These are phyloP conservation scores for Aspergillus latus DNA, from an alignment of 2,329 filamentous ascomycete species.

Conservation along the genomic window DNA sequence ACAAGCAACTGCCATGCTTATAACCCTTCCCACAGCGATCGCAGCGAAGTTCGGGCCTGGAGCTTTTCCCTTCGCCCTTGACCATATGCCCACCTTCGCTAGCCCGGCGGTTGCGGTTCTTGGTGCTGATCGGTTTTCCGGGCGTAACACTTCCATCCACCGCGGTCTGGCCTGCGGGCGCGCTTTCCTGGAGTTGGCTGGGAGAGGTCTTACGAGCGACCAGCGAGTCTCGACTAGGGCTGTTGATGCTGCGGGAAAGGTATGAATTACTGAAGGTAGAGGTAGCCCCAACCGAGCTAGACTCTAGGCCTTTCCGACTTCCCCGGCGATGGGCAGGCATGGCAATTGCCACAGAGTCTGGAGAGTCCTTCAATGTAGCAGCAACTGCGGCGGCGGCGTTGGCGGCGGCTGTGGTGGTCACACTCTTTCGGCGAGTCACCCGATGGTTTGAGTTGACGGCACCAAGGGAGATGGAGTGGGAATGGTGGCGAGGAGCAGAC, in stretches of 20 bases:
- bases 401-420: conserved; percentile 69
- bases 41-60: conserved; percentile 85
- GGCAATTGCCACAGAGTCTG: conserved; percentile 61
- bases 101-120: conserved; percentile 61
- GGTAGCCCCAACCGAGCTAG: conserved; percentile 55
- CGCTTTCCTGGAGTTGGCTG: conserved; percentile 27
- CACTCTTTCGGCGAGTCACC: conserved; percentile 90
- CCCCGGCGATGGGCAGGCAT: conserved; percentile 58
- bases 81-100: conserved; percentile 83
- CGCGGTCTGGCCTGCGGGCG: conserved; percentile 22
- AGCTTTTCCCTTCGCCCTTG: conserved; percentile 77
- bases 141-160: conserved; percentile 52
- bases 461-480: conserved; percentile 75
- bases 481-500: conserved; percentile 72
- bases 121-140: conserved; percentile 48
- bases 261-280: conserved; percentile 43
- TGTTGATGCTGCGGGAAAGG: conserved; percentile 42
- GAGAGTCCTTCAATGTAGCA: conserved; percentile 65
- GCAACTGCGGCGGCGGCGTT: conserved; percentile 65
- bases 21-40: conserved; percentile 99
- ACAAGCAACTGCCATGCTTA: conserved; percentile 99
- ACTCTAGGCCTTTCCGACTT: conserved; percentile 58
- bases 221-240: conserved; percentile 33
- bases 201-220: conserved; percentile 43
- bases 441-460: conserved; percentile 79